phyloP scores from a whole-genome alignment of 73 alveolate genomes.

The Loxodes magnus region DNA sequence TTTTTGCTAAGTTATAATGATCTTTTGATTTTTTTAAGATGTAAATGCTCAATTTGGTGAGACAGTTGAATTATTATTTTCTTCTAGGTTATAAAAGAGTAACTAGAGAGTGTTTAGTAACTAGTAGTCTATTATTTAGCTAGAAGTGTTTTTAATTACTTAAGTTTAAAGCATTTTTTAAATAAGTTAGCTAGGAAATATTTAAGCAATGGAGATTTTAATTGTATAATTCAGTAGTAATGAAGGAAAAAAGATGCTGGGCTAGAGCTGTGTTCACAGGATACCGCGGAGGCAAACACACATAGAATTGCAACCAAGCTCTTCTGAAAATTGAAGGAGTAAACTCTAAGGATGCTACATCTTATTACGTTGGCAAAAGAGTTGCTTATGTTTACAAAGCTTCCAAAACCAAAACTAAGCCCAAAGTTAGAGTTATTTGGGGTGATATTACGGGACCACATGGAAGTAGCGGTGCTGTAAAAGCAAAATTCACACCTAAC shows the following conservation, averaged over 20 bases:
- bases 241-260: conserved; percentile 56
- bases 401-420: conserved; percentile 19
- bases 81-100: too few relatives aligned
- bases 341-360: conserved; percentile 47
- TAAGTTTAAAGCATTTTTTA: too few relatives aligned
- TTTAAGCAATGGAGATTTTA: too few relatives aligned
- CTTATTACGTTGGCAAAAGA: conserved; percentile 64
- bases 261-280: conserved; percentile 83
- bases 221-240: too few relatives aligned
- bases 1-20: too few relatives aligned
- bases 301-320: conserved; percentile 62
- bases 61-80: too few relatives aligned
- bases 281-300: conserved; percentile 73
- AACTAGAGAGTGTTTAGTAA: too few relatives aligned
- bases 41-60: too few relatives aligned
- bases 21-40: too few relatives aligned
- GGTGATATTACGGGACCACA: conserved; percentile 81
- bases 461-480: conserved; percentile 80
- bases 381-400: conserved; percentile 53
- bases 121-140: too few relatives aligned
- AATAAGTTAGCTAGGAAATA: too few relatives aligned
- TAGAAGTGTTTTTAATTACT: too few relatives aligned
- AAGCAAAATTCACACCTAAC: conserved; percentile 72
- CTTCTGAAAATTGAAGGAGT: conserved; percentile 73
- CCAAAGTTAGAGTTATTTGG: conserved; percentile 64